These are phyloP conservation scores for Amesomyces nigricolor DNA, from an alignment of 2,329 filamentous ascomycete genomes.

Conservation along the genomic window DNA sequence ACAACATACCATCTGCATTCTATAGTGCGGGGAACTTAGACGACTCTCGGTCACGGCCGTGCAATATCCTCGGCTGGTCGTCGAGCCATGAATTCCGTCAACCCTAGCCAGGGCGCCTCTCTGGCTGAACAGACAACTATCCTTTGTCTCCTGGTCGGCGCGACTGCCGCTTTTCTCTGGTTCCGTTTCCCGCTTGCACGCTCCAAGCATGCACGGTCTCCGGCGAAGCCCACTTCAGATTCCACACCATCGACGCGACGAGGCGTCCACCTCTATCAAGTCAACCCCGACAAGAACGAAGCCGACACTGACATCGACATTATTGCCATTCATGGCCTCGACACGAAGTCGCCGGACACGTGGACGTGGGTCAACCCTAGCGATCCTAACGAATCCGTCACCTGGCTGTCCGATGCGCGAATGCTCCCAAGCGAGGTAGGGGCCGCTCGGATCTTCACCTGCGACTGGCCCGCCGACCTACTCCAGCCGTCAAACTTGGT, in stretches of 20 bases:
- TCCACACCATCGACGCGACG: neutral
- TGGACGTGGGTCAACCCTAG: slow-evolving; percentile 22
- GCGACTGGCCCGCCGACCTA: slow-evolving; percentile 29
- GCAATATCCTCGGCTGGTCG: neutral
- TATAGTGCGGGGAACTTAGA: too few relatives aligned
- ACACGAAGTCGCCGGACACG: slow-evolving; percentile 29
- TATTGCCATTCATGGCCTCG: slow-evolving; percentile 27
- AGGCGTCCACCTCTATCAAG: slow-evolving; percentile 10
- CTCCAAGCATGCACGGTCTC: neutral
- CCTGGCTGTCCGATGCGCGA: slow-evolving; percentile 25
- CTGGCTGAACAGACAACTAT: neutral
- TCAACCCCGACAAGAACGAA: slow-evolving; percentile 8
- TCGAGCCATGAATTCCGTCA: neutral
- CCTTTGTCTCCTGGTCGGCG: neutral
- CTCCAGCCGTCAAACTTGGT: slow-evolving; percentile 14
- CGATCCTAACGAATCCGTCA: slow-evolving; percentile 16
- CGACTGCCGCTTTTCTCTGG: neutral
- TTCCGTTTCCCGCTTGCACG: neutral
- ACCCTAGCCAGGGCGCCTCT: neutral
- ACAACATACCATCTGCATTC: too few relatives aligned
- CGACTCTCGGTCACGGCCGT: too few relatives aligned
- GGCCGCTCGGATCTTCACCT: slow-evolving; percentile 28
- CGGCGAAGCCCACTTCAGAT: too few relatives aligned
- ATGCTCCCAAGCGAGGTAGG: slow-evolving; percentile 26
- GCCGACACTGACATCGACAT: slow-evolving; percentile 20